Evolutionary conservation across 2,329 filamentous ascomycete genomes (phyloP), one percentile per base, ranked within the genome.

Genomic region (Trichoderma aggressivum): DNA sequence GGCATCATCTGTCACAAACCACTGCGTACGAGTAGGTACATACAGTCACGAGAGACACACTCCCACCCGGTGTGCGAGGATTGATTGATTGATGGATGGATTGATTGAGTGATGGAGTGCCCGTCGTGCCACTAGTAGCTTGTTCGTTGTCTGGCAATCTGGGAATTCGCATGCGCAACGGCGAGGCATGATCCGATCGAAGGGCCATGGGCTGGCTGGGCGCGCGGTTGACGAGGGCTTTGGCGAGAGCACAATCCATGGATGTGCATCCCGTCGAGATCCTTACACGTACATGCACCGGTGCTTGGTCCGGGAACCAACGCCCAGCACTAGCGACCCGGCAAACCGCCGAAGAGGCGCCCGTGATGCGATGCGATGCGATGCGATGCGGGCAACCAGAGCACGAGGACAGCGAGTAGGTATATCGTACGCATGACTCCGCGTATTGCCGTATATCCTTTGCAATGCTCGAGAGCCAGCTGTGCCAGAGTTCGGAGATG

Each of bases 301-400:
- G n/a, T 50, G n/a, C 43, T 21, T 21, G 43, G 43, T 21, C 24
- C 39, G 16, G 43, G 43, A 16, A 50, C 59, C 34, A 39, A 26
- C 26, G 36, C 26, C 26, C 39, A 60, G n/a, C 53, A 60, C 55
- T 69, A 53, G 56, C 56, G 55, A 61, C 6, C 62, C 53, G 53
- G 63, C 63, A 61, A 71, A 68, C 43, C 28, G 70, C 70, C 63
- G 70, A 71, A 24, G 64, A 71, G 70, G 63, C 62, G 70, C 70
- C 55, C 65, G 65, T 68, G 65, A 66, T 56, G 61, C 28, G 34
- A 53, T 43, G 65, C n/a, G 65, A 66, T 65, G 32, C 60, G 50
- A 53, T 43, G 65, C n/a, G 65, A 66, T 65, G 32, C 60, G 50
- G 50, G 36, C 53, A 36, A 50, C n/a, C 16, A 21, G 26, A 16